Percentiles rank a stretch among this genome's conserved stretches.
These are phyloP conservation scores for Thermoascus crustaceus DNA, from an alignment of 2,329 filamentous ascomycete species.

Conservation along the genomic window DNA sequence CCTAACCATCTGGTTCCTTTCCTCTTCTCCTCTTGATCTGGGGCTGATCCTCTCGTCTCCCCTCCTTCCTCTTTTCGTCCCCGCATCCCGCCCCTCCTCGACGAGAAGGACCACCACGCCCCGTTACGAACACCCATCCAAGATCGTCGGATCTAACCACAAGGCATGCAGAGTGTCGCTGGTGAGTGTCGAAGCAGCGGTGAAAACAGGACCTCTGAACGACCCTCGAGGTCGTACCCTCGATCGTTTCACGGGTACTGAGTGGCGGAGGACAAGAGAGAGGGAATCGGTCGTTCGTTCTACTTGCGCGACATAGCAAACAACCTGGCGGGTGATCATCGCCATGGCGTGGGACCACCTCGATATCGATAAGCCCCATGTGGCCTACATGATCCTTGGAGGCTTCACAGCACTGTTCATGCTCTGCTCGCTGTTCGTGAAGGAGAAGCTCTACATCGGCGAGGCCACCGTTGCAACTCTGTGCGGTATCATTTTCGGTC, in stretches of 20 bases:
- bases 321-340: constrained; percentile 5
- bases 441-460: constrained; percentile 96
- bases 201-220: no score
- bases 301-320: background rate
- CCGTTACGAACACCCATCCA: no score
- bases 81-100: no score
- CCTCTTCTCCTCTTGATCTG: background rate
- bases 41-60: no score
- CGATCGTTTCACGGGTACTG: no score
- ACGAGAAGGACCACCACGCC: no score
- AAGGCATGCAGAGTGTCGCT: no score
- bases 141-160: no score
- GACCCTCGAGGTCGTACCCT: no score
- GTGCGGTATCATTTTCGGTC: constrained; percentile 63
- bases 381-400: constrained; percentile 97
- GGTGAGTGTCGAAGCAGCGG: no score
- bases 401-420: constrained; percentile 98
- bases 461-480: constrained; percentile 85
- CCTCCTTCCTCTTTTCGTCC: no score
- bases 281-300: background rate
- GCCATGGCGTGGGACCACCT: constrained; percentile 46
- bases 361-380: constrained; percentile 78
- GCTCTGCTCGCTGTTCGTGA: constrained; percentile 95
- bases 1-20: background rate
- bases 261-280: no score